A percentile compares a stretch with the other conserved stretches of the same genome.
Evolutionary conservation across 345 rosid species (phyloP).

Genomic region (Lepidium africanum): DNA sequence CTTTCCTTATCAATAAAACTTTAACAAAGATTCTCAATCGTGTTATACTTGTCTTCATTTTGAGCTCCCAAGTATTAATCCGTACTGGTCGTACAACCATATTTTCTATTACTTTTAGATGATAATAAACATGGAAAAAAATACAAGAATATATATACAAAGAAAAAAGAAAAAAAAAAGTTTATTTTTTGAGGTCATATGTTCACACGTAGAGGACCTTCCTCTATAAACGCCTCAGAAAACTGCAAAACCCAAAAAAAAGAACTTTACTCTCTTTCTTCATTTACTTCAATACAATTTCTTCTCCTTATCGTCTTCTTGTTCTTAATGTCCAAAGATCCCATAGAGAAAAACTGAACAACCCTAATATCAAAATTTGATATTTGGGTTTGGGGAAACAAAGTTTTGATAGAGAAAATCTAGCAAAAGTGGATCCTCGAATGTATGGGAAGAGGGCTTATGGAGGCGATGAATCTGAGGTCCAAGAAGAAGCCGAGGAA

Average conservation of each 20-base stretch:
- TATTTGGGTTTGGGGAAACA: neutral
- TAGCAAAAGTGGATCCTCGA: constrained; percentile 30
- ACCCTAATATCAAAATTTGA: constrained; percentile 7
- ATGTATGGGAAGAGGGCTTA: constrained; percentile 44
- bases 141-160: neutral
- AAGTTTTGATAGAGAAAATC: neutral
- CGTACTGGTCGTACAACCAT: constrained; percentile 18
- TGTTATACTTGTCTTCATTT: neutral
- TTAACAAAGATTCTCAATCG: constrained; percentile 15
- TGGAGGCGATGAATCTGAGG: constrained; percentile 37
- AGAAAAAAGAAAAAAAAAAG: neutral
- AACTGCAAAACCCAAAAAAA: neutral
- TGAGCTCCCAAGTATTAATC: neutral
- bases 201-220: constrained; percentile 25
- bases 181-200: constrained; percentile 1
- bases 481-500: constrained; percentile 33
- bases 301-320: constrained; percentile 8
- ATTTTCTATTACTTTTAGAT: neutral
- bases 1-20: neutral
- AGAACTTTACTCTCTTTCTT: constrained; percentile 8
- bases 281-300: constrained; percentile 5
- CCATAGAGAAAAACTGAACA: neutral
- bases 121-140: neutral
- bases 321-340: constrained; percentile 3
- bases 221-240: constrained; percentile 5